phyloP scores from a whole-genome alignment of 257 asterid genomes.

The Gynochthodes officinalis region DNA sequence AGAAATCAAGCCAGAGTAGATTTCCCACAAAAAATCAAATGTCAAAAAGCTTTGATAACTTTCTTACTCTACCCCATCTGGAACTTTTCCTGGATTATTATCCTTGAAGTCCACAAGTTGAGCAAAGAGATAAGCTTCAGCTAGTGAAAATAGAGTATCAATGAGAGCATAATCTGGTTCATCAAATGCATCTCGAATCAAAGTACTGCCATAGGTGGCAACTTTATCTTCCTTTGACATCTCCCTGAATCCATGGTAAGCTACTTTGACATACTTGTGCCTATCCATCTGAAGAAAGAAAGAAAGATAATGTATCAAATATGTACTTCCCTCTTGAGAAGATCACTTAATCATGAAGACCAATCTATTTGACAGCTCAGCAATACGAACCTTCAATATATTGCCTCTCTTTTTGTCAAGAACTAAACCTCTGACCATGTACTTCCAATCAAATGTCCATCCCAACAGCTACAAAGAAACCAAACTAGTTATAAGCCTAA shows the following conservation, averaged over 20 bases:
- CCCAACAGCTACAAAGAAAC: slow-evolving; percentile 57
- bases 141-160: slow-evolving; percentile 94
- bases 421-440: slow-evolving; percentile 99
- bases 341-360: neutral
- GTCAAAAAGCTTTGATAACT: slow-evolving; percentile 15
- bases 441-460: slow-evolving; percentile 88
- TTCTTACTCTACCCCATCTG: slow-evolving; percentile 66
- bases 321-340: neutral
- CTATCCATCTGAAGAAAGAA: slow-evolving; percentile 74
- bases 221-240: slow-evolving; percentile 91
- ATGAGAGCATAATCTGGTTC: slow-evolving; percentile 93
- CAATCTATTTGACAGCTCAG: neutral
- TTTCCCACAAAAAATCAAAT: neutral
- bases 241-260: slow-evolving; percentile 91
- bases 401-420: slow-evolving; percentile 94
- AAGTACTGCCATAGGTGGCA: slow-evolving; percentile 73
- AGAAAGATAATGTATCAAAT: neutral
- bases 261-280: slow-evolving; percentile 95
- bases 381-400: slow-evolving; percentile 71
- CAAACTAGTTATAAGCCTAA: slow-evolving; percentile 26
- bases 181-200: slow-evolving; percentile 81
- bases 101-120: slow-evolving; percentile 97
- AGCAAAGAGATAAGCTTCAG: slow-evolving; percentile 93
- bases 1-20: neutral
- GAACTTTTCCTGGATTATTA: slow-evolving; percentile 77